phyloP scores from a whole-genome alignment of 495 filamentous ascomycete genomes.

The Aspergillus carlsbadensis region DNA sequence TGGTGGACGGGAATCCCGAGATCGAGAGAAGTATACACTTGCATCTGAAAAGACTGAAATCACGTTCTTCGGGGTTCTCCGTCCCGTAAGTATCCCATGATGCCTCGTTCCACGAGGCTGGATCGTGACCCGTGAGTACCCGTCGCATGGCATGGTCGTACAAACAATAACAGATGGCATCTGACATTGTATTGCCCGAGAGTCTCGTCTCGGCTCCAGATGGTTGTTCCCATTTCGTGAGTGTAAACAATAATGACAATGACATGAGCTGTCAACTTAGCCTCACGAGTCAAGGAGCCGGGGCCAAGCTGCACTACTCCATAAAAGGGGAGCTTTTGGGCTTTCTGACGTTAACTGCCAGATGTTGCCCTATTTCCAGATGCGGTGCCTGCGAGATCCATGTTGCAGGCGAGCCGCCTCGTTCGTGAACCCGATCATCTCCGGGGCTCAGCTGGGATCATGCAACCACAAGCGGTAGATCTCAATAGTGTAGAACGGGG shows the following conservation, averaged over 20 bases:
- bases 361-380: not conserved
- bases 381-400: conserved; percentile 1
- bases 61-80: not conserved
- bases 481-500: conserved; percentile 4
- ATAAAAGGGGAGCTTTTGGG: not conserved
- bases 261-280: conserved; percentile 3
- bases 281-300: not conserved
- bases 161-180: conserved; percentile 14
- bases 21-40: not conserved
- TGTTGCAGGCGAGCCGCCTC: not conserved
- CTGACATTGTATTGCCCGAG: conserved; percentile 5
- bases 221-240: not conserved
- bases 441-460: not conserved
- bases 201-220: not conserved
- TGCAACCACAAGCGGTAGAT: not conserved
- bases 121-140: conserved; percentile 22
- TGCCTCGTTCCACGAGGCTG: conserved; percentile 25
- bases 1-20: no score
- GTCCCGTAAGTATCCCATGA: no score
- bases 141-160: conserved; percentile 27
- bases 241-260: no score
- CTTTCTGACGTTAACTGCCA: conserved; percentile 2
- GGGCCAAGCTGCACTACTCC: not conserved
- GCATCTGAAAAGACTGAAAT: not conserved
- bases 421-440: not conserved